phyloP scores from a whole-genome alignment of 2,329 filamentous ascomycete species.

The Monosporascus sp. region DNA sequence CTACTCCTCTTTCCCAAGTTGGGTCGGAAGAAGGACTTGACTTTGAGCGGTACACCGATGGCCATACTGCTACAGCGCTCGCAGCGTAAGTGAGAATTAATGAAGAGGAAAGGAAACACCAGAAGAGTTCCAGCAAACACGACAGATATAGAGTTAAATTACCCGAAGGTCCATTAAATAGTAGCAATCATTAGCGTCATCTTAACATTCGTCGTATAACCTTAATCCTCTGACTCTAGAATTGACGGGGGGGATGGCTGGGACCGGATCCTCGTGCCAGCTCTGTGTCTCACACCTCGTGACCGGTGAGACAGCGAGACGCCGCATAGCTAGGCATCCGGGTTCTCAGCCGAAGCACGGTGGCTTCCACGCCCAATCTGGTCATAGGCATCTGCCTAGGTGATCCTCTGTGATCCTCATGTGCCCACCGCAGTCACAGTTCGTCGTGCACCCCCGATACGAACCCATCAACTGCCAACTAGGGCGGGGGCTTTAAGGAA shows the following conservation, averaged over 20 bases:
- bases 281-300: not conserved
- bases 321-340: not conserved
- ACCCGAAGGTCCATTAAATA: not conserved
- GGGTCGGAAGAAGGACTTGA: constrained; percentile 18
- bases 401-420: not conserved
- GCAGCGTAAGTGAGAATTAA: not conserved
- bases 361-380: not conserved
- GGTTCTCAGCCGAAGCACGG: not conserved
- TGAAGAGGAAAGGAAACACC: not conserved
- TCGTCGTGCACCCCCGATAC: not conserved
- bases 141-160: not conserved
- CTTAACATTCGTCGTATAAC: not conserved
- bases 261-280: not conserved
- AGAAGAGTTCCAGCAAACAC: not conserved
- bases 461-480: not conserved
- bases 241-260: not conserved
- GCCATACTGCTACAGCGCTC: constrained; percentile 12
- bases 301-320: not conserved
- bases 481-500: not conserved
- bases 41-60: constrained; percentile 12
- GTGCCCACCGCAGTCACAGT: not conserved
- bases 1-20: constrained; percentile 14
- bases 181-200: not conserved
- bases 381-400: no score
- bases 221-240: not conserved